phyloP scores from a whole-genome alignment of 495 filamentous ascomycete genomes.

The Geoglossum glabrum region DNA sequence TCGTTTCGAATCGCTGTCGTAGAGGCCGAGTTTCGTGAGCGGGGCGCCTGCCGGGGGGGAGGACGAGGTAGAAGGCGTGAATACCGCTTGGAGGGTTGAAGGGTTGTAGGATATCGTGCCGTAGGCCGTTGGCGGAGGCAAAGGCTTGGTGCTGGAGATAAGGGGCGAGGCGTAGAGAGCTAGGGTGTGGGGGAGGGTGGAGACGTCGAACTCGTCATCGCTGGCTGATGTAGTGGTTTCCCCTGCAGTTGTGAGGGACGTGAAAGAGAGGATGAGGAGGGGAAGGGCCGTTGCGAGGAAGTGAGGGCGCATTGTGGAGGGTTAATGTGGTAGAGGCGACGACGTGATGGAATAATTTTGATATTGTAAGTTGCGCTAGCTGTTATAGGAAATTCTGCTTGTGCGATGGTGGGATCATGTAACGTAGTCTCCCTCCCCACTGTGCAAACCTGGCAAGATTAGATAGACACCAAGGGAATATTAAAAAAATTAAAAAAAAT shows the following conservation, averaged over 20 bases:
- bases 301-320: neutral
- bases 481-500: neutral
- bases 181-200: neutral
- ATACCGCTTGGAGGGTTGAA: neutral
- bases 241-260: slow-evolving; percentile 1
- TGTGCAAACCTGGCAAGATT: too few species aligned
- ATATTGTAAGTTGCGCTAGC: neutral
- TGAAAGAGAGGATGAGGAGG: slow-evolving; percentile 7
- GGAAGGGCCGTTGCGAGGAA: slow-evolving; percentile 4
- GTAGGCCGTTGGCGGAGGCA: neutral
- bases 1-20: neutral
- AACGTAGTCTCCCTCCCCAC: too few species aligned
- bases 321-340: neutral
- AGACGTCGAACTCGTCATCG: slow-evolving; percentile 8
- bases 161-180: neutral
- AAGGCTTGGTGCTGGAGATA: neutral
- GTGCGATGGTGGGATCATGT: too few species aligned
- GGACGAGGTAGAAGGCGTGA: neutral
- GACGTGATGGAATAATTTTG: neutral
- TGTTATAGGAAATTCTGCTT: too few species aligned
- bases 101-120: neutral
- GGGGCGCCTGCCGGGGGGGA: neutral
- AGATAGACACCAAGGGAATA: too few species aligned
- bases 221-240: neutral
- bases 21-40: neutral